phyloP scores from a whole-genome alignment of 1,284 basidiomycete species.

The Ganoderma sinense region DNA sequence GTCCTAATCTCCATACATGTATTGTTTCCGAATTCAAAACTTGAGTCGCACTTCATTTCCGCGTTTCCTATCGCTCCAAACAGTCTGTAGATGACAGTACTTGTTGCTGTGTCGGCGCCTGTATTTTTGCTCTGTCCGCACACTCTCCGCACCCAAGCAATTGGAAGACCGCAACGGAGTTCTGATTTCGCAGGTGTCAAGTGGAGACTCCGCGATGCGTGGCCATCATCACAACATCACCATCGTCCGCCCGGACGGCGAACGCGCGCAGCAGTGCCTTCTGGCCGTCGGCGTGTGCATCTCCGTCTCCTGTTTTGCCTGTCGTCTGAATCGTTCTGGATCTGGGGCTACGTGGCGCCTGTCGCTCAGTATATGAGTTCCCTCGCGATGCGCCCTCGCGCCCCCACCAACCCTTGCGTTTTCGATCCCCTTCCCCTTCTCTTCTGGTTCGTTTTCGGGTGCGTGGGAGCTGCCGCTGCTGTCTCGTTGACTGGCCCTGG shows the following conservation, averaged over 20 bases:
- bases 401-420: background rate
- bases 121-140: background rate
- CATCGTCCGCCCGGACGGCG: background rate
- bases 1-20: too few species aligned
- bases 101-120: background rate
- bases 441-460: conserved; percentile 5
- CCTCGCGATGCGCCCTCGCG: conserved; percentile 4
- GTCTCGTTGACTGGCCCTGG: background rate
- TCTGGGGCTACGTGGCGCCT: conserved; percentile 6
- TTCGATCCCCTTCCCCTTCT: conserved; percentile 1
- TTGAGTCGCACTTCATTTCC: too few species aligned
- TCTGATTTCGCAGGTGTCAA: background rate
- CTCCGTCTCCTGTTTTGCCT: background rate
- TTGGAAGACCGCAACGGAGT: background rate
- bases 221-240: background rate
- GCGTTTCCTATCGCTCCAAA: too few species aligned
- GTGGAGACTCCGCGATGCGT: background rate
- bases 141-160: background rate
- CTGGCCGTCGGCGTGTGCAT: background rate
- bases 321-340: conserved; percentile 6
- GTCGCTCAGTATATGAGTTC: conserved; percentile 2
- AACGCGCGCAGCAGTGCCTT: background rate
- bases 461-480: background rate
- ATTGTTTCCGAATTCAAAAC: too few species aligned
- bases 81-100: too few species aligned